Base-by-base conservation (phyloP, 345 rosid genomes). In the Bruguiera gymnorhiza region DNA sequence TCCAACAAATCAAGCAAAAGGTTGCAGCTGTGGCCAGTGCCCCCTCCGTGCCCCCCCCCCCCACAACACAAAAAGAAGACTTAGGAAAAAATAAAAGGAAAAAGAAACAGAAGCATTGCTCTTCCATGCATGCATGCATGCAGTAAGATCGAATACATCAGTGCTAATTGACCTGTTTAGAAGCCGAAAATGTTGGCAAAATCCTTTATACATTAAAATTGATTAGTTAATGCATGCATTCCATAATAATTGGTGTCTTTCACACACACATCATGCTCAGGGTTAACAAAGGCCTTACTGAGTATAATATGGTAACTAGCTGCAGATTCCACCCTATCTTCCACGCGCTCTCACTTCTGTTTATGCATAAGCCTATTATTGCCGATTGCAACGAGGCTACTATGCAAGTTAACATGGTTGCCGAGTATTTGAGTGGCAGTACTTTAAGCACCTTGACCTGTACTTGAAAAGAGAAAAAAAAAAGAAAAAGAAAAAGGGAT, bases 351-450 rank as follows among this genome's bases (percentile, higher is more conserved):
- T 13, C 43, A 7, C 78, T 37, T 37, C 70, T 60, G 37, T 84
- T 75, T 5, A 84, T 10, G 63, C 77, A 78, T 1, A 83, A 26
- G 8, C 90, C 90, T 2, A 80, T 43, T 0, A 70, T 61, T 3
- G 32, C 43, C 0, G 79, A 79, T 70, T 86, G 86, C 10, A 75
- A 5, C 13, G 81, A 36, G 1, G 86, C 84, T 6, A 82, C 51
- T 65, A 75, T 48, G 70, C 87, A 82, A 9, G 83, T 80, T 62
- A 84, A 27, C 85, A 86, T 76, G 0, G 87, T 82, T 39, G 85
- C 73, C 69, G 81, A 74, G 31, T 74, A 84, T 66, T 73, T 86
- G 20, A 68, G 73, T 0, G 87, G 84, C 19, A 80, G 77, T 19
- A 70, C 59, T 66, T 78, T 76, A 1, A 60, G 27, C 79, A 86